Evolutionary conservation across 257 asterid genomes (phyloP).

Genomic region (Echites panduratus): DNA sequence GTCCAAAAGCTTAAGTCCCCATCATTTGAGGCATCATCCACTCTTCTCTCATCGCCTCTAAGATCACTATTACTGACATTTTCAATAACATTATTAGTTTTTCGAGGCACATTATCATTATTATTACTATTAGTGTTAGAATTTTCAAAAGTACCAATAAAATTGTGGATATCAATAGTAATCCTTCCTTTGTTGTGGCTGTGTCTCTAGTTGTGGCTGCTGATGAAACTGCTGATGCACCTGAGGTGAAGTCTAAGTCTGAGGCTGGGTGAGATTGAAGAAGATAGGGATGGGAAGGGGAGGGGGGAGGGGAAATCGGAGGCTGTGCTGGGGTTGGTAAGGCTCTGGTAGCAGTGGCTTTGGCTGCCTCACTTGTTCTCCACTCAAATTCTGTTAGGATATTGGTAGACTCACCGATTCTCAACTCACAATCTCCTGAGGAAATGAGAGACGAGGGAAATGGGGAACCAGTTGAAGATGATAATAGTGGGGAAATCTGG

Average conservation of each 20-base stretch:
- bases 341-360: not conserved
- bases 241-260: slow-evolving; percentile 8
- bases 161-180: slow-evolving; percentile 8
- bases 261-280: slow-evolving; percentile 15
- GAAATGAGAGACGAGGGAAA: too few species aligned
- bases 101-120: slow-evolving; percentile 27
- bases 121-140: slow-evolving; percentile 18
- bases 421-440: slow-evolving; percentile 15
- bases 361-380: slow-evolving; percentile 13
- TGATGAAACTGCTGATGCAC: slow-evolving; percentile 12
- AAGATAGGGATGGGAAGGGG: too few species aligned
- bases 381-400: slow-evolving; percentile 3
- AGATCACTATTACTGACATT: slow-evolving; percentile 18
- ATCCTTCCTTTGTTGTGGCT: slow-evolving; percentile 8
- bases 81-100: slow-evolving; percentile 21
- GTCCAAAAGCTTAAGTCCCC: slow-evolving; percentile 50
- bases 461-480: too few species aligned
- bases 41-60: slow-evolving; percentile 25
- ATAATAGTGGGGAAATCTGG: too few species aligned
- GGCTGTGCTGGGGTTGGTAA: slow-evolving; percentile 12
- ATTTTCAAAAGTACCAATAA: slow-evolving; percentile 14
- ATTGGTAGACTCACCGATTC: slow-evolving; percentile 2
- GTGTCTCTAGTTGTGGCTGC: slow-evolving; percentile 18
- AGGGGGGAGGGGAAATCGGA: slow-evolving; percentile 10
- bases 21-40: slow-evolving; percentile 23